phyloP scores from a whole-genome alignment of 129 eudicot genomes.

The Rutidosis leptorrhynchoides region DNA sequence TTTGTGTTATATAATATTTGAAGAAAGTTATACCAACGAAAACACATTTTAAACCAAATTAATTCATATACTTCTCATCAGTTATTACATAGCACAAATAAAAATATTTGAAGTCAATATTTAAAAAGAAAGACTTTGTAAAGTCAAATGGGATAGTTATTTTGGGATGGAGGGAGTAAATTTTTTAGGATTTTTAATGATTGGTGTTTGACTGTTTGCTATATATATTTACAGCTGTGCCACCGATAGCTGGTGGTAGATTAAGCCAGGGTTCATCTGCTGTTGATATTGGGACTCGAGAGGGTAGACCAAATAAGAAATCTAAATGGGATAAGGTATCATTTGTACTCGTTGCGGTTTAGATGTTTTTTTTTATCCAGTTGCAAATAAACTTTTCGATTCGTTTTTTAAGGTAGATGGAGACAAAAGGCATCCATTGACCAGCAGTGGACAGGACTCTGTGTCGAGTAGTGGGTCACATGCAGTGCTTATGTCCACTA shows the following conservation, averaged over 20 bases:
- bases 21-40: too few species aligned
- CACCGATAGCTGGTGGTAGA: constrained; percentile 43
- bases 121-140: too few species aligned
- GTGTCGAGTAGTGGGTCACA: constrained; percentile 48
- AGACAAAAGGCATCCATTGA: constrained; percentile 45
- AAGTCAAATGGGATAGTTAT: too few species aligned
- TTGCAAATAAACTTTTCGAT: not conserved
- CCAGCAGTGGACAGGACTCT: constrained; percentile 56
- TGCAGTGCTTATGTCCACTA: constrained; percentile 57
- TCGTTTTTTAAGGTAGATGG: constrained; percentile 42
- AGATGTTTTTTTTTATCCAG: not conserved
- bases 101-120: too few species aligned
- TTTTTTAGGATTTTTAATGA: not conserved
- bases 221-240: constrained; percentile 50
- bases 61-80: too few species aligned
- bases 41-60: too few species aligned
- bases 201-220: constrained; percentile 12
- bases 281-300: constrained; percentile 48
- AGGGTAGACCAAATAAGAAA: constrained; percentile 79
- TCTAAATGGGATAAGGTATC: constrained; percentile 97
- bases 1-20: too few species aligned
- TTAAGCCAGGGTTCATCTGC: constrained; percentile 39
- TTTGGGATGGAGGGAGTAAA: too few species aligned
- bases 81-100: too few species aligned
- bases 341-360: constrained; percentile 2